phyloP scores from a whole-genome alignment of 2,329 filamentous ascomycete genomes.

The Penicillium hesseltinei region DNA sequence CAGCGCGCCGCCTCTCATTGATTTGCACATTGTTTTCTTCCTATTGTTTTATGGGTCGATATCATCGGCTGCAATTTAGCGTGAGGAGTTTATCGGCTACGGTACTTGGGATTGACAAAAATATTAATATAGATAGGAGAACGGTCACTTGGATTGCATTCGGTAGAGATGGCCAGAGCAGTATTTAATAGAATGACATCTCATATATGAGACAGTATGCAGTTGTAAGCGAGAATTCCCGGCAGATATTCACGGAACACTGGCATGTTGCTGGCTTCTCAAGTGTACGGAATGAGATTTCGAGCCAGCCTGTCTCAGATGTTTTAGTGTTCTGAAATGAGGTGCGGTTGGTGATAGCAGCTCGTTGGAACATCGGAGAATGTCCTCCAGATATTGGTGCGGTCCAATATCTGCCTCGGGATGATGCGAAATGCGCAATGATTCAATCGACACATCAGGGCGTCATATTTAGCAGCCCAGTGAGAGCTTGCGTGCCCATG shows the following conservation, averaged over 20 bases:
- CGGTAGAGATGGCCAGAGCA: background rate
- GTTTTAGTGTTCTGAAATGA: background rate
- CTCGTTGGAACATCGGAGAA: background rate
- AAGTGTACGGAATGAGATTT: background rate
- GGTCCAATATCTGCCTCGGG: background rate
- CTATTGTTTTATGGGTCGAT: background rate
- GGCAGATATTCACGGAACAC: background rate
- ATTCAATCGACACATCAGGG: background rate
- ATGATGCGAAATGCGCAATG: background rate
- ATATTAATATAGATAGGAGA: background rate
- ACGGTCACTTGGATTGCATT: background rate
- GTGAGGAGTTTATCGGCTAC: background rate
- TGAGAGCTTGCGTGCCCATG: background rate
- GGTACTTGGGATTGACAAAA: background rate
- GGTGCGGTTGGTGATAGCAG: background rate
- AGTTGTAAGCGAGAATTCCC: background rate
- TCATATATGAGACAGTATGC: background rate
- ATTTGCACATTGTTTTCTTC: background rate
- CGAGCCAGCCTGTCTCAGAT: background rate
- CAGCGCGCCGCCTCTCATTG: constrained; percentile 13
- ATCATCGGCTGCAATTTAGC: background rate
- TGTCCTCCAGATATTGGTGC: background rate
- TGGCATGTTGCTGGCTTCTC: background rate
- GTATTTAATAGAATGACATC: background rate
- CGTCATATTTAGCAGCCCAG: background rate